Evolutionary conservation across 495 filamentous ascomycete species (phyloP).

Genomic region (Neurospora sp.): DNA sequence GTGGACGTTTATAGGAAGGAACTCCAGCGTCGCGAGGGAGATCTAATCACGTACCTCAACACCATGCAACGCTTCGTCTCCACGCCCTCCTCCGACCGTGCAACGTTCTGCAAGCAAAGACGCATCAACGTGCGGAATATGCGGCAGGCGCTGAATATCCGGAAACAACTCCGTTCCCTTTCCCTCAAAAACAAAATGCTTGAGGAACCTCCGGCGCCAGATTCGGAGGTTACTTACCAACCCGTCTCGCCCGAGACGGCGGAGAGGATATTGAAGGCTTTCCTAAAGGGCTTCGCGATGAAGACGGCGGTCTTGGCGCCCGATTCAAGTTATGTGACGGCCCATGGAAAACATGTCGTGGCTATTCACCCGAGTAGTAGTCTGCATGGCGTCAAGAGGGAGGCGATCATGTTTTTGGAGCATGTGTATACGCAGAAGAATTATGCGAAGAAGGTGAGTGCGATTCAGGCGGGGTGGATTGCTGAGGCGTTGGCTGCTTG

Average conservation of each 20-base stretch:
- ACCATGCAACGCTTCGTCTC: slow-evolving; percentile 69
- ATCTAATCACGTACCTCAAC: slow-evolving; percentile 76
- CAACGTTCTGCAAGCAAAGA: slow-evolving; percentile 66
- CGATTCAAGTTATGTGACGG: slow-evolving; percentile 77
- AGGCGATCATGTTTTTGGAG: slow-evolving; percentile 93
- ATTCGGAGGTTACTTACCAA: slow-evolving; percentile 37
- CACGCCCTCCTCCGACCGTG: slow-evolving; percentile 61
- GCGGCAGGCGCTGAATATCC: slow-evolving; percentile 60
- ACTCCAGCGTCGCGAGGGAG: slow-evolving; percentile 72
- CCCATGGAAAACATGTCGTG: slow-evolving; percentile 74
- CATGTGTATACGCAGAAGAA: slow-evolving; percentile 89
- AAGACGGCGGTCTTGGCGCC: slow-evolving; percentile 77
- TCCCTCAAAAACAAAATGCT: slow-evolving; percentile 35
- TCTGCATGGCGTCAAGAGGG: slow-evolving; percentile 74
- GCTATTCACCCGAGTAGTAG: slow-evolving; percentile 84
- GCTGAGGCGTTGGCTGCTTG: slow-evolving; percentile 48
- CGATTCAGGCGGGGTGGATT: slow-evolving; percentile 82
- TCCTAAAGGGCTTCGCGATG: slow-evolving; percentile 67
- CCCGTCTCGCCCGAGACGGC: slow-evolving; percentile 42
- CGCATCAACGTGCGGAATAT: slow-evolving; percentile 76
- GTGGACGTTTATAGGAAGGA: slow-evolving; percentile 63
- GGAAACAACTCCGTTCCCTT: slow-evolving; percentile 63
- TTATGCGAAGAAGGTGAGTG: slow-evolving; percentile 72
- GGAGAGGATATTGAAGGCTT: slow-evolving; percentile 59
- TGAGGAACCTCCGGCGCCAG: slow-evolving; percentile 23